phyloP scores from a whole-genome alignment of 306 rosid genomes.

The Trifolium dubium region DNA sequence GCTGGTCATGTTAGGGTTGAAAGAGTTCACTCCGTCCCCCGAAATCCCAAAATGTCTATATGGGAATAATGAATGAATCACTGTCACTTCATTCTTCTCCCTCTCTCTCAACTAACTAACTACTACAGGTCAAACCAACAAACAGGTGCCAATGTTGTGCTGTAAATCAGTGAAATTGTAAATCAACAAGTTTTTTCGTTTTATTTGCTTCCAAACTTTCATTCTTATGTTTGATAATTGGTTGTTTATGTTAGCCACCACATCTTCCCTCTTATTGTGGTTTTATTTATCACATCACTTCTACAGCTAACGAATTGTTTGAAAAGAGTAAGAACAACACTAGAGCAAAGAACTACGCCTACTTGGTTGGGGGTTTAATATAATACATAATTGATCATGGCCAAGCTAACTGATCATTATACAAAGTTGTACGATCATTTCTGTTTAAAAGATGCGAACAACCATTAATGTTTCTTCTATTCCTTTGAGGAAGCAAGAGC shows the following conservation, averaged over 20 bases:
- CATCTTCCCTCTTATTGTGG: too few species aligned
- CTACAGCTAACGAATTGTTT: too few species aligned
- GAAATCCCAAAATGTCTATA: conserved; percentile 46
- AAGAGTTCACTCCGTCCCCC: conserved; percentile 46
- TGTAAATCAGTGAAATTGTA: conserved; percentile 4
- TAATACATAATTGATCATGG: too few species aligned
- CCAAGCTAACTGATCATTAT: not conserved
- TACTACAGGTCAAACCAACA: too few species aligned
- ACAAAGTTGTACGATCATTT: not conserved
- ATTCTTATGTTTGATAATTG: not conserved
- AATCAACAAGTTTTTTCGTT: not conserved
- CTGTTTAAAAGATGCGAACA: not conserved
- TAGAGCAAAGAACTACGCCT: too few species aligned
- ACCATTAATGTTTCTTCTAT: not conserved
- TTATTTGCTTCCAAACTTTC: not conserved
- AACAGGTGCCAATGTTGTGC: too few species aligned
- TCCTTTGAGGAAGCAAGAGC: too few species aligned
- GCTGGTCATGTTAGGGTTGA: conserved; percentile 33
- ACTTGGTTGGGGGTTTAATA: too few species aligned
- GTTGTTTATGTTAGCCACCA: not conserved
- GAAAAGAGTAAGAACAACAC: too few species aligned
- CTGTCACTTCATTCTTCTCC: not conserved
- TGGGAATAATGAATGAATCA: too few species aligned
- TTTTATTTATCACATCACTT: too few species aligned
- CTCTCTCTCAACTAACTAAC: not conserved